phyloP scores from a whole-genome alignment of 805 yeast species.

The Candida hispaniensis region DNA sequence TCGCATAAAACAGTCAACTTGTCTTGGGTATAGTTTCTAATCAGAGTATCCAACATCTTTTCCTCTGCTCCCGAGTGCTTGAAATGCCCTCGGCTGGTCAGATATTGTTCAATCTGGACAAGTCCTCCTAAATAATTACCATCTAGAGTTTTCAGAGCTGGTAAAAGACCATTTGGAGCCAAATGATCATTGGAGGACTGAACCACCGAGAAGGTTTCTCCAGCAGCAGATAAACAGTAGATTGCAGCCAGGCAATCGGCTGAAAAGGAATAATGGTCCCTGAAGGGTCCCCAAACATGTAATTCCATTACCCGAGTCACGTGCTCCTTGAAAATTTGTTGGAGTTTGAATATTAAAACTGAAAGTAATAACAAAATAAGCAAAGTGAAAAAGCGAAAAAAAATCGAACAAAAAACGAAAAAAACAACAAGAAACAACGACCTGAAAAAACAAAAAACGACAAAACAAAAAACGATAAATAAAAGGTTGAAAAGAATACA shows the following conservation, averaged over 20 bases:
- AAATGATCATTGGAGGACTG: slow-evolving; percentile 21
- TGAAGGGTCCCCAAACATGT: slow-evolving; percentile 24
- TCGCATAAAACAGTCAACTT: slow-evolving; percentile 9
- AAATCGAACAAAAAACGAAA: too few relatives aligned
- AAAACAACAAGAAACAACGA: too few relatives aligned
- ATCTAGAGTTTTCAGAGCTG: background rate
- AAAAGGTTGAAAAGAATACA: too few relatives aligned
- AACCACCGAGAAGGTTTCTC: slow-evolving; percentile 16
- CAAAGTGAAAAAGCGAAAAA: too few relatives aligned
- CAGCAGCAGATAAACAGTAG: slow-evolving; percentile 19
- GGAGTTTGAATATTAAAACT: too few relatives aligned
- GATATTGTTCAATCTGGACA: slow-evolving; percentile 1
- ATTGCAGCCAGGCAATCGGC: slow-evolving; percentile 24
- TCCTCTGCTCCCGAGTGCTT: slow-evolving; percentile 16
- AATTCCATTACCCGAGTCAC: too few relatives aligned
- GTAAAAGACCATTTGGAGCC: background rate
- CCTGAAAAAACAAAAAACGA: too few relatives aligned
- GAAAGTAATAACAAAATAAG: too few relatives aligned
- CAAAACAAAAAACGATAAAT: too few relatives aligned
- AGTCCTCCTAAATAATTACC: background rate
- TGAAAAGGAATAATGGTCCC: slow-evolving; percentile 20
- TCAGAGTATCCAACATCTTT: too few relatives aligned
- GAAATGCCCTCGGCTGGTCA: background rate
- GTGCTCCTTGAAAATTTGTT: too few relatives aligned
- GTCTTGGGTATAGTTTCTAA: too few relatives aligned